Conservation (phyloP, 306 rosid species). For the Carpinus viminea region DNA sequence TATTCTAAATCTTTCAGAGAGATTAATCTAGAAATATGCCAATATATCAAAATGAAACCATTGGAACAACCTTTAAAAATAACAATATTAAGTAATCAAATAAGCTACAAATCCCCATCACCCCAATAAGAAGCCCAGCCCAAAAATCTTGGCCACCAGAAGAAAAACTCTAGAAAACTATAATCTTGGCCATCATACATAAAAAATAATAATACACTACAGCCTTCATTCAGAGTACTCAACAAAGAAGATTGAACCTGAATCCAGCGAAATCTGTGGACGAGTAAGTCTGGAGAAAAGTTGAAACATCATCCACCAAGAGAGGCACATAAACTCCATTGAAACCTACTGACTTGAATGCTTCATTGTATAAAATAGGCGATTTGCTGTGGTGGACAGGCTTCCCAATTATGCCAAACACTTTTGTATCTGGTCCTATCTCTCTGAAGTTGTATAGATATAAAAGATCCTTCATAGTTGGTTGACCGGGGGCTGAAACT, state of each 20-base stretch:
- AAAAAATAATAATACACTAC: conserved; percentile 14
- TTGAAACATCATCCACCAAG: conserved; percentile 81
- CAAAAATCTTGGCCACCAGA: conserved; percentile 19
- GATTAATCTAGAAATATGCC: background rate
- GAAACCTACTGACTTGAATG: conserved; percentile 74
- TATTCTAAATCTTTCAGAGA: background rate
- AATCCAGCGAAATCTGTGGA: conserved; percentile 82
- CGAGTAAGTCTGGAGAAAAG: conserved; percentile 71
- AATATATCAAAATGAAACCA: background rate
- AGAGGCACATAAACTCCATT: conserved; percentile 72
- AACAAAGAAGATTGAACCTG: conserved; percentile 59
- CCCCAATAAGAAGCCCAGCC: conserved; percentile 2
- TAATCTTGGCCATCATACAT: conserved; percentile 19
- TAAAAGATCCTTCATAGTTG: conserved; percentile 74
- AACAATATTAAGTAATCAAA: background rate
- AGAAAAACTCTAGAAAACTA: conserved; percentile 12
- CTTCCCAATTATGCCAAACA: conserved; percentile 85
- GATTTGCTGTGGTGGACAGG: conserved; percentile 94
- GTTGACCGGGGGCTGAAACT: conserved; percentile 97
- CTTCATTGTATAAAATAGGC: conserved; percentile 65
- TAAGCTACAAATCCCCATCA: conserved; percentile 14
- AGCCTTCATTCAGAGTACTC: conserved; percentile 6
- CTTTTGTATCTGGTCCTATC: conserved; percentile 74
- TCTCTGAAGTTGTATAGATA: conserved; percentile 69
- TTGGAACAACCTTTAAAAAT: background rate